Base-by-base conservation (phyloP, 1,139 yeast genomes). In the Candida sanyaensis region DNA sequence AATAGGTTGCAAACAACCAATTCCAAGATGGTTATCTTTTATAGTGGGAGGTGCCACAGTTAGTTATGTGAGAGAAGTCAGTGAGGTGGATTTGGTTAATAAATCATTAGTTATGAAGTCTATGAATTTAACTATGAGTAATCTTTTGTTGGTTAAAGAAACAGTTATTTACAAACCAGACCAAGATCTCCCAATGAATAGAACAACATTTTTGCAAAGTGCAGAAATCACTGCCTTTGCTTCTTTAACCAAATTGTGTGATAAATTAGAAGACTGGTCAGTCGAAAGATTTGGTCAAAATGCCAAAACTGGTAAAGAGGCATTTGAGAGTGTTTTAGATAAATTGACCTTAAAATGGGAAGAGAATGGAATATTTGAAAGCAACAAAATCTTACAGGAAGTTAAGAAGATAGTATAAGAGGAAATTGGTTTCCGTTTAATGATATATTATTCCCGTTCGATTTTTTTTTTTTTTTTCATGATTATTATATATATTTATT, bases 191-290 rank as follows among this genome's bases (percentile, higher is more conserved):
- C 50, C 47, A 5, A 83, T 86, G 0, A 49, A 62, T 24, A 71
- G 76, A 47, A 93, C 99, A 0, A 55, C 70, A 8, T 93, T 93
- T 65, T 66, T 71, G 40, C 99, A 93, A 66, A 83, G 80, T 55
- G 99, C 99, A 0, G 90, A 87, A 57, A 89, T 93, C 56, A 86
- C 92, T 1, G 97, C 98, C 0, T 87, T 85, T 63, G 89, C 91
- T 5, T 75, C 86, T 2, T 78, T 89, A 66, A 69, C 77, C 47
- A 75, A 81, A 51, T 66, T 92, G 4, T 88, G 96, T 65, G 88
- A 84, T 62, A 86, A 87, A 65, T 75, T 93, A 53, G 99, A 93
- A 65, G 95, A 89, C 43, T 93, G 97, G 96, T 83, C 93, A 0
- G 86, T 90, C 4, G 90, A 88, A 59, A 75, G 97, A 62, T 93